Evolutionary conservation across 768 basidiomycete genomes (phyloP).

Genomic region (Paxillus involutus): DNA sequence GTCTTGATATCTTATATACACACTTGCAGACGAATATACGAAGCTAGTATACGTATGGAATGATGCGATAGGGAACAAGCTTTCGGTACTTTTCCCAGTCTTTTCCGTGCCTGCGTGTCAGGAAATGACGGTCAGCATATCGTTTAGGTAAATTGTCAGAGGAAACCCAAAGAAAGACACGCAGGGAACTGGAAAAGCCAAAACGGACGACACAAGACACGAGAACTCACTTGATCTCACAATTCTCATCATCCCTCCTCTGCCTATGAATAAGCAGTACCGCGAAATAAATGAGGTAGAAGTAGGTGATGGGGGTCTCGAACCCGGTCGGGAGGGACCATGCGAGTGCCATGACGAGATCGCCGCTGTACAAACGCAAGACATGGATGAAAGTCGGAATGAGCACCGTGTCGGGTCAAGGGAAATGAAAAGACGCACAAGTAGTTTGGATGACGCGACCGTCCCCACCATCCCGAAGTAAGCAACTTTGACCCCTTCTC

Average conservation of each 20-base stretch:
- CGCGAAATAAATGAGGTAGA: conserved; percentile 87
- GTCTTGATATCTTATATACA: background rate
- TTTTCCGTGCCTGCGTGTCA: conserved; percentile 70
- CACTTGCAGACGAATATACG: background rate
- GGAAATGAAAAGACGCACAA: conserved; percentile 43
- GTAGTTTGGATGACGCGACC: conserved; percentile 92
- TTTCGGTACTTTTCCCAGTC: conserved; percentile 93
- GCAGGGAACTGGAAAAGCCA: too few species aligned
- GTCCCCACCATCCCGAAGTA: conserved; percentile 97
- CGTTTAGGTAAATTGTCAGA: background rate
- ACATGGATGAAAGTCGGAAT: background rate
- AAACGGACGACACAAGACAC: background rate
- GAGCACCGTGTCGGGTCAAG: background rate
- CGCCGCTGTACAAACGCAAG: conserved; percentile 50
- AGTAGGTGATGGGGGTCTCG: conserved; percentile 92
- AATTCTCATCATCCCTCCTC: conserved; percentile 87
- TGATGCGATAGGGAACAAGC: conserved; percentile 81
- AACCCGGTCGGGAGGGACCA: conserved; percentile 96
- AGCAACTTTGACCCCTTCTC: conserved; percentile 86
- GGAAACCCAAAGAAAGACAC: too few species aligned
- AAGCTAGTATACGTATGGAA: conserved; percentile 75
- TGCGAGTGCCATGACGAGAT: conserved; percentile 84
- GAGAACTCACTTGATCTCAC: conserved; percentile 80
- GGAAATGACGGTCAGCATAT: background rate
- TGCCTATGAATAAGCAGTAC: conserved; percentile 91